A percentile compares a stretch with the other conserved stretches of the same genome.
Evolutionary conservation across 106 monocot species (phyloP).

Genomic region (Gastrodia elata): DNA sequence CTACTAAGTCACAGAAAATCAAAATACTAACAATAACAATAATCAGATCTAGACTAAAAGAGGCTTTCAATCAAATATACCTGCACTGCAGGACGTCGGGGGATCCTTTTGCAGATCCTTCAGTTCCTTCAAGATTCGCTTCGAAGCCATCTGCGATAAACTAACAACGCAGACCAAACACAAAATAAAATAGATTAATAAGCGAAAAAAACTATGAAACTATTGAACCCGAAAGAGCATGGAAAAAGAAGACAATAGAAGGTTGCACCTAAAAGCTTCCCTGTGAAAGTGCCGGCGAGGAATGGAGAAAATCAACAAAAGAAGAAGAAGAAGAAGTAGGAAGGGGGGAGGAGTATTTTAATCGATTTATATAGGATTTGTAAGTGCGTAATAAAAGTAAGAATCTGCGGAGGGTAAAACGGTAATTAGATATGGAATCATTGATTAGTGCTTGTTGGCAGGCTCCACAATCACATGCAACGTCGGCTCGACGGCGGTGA

Average conservation of each 20-base stretch:
- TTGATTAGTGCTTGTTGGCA: too few relatives aligned
- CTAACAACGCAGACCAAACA: not conserved
- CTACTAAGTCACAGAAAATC: not conserved
- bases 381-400: too few relatives aligned
- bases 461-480: not conserved
- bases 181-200: too few relatives aligned
- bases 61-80: not conserved
- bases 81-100: slow-evolving; percentile 11
- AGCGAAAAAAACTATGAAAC: not conserved
- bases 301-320: not conserved
- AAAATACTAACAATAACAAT: too few relatives aligned
- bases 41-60: not conserved
- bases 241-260: not conserved
- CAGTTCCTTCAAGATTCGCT: slow-evolving; percentile 9
- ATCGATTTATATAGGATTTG: too few relatives aligned
- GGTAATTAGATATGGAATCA: not conserved
- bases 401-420: not conserved
- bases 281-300: not conserved
- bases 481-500: not conserved
- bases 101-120: slow-evolving; percentile 10
- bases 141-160: not conserved
- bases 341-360: not conserved
- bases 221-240: not conserved
- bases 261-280: not conserved
- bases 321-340: not conserved